Evolutionary conservation across 768 basidiomycete genomes (phyloP).

Genomic region (Saitozyma sp.): DNA sequence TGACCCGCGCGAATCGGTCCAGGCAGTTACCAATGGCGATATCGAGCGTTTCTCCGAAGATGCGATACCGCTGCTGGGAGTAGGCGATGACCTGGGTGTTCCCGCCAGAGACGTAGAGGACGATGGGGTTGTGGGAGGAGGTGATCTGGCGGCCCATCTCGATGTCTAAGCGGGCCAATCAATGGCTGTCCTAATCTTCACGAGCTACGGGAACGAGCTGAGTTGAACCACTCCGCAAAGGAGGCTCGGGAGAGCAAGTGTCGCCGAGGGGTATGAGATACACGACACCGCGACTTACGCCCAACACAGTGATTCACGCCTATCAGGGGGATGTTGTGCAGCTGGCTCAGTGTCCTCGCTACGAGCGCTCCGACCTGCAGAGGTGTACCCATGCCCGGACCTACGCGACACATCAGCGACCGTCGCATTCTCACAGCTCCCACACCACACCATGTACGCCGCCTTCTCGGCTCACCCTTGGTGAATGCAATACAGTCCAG

Average conservation of each 20-base stretch:
- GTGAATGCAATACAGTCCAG: constrained; percentile 96
- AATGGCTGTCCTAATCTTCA: neutral
- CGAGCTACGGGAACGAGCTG: too few species aligned
- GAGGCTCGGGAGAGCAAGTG: neutral
- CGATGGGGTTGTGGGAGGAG: constrained; percentile 89
- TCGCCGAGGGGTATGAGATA: neutral
- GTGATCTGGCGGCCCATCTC: constrained; percentile 98
- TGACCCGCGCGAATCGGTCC: constrained; percentile 92
- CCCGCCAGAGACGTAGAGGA: constrained; percentile 96
- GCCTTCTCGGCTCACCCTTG: constrained; percentile 63
- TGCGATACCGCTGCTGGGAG: constrained; percentile 93
- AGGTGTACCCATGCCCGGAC: constrained; percentile 99
- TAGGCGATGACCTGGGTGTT: constrained; percentile 99
- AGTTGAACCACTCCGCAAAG: too few species aligned
- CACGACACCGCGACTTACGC: constrained; percentile 62
- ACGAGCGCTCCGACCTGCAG: constrained; percentile 91
- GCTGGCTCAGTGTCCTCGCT: constrained; percentile 81
- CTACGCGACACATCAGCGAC: constrained; percentile 54
- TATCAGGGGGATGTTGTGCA: constrained; percentile 87
- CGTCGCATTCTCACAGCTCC: constrained; percentile 2
- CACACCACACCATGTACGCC: neutral
- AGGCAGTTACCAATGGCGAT: constrained; percentile 99
- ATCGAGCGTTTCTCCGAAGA: constrained; percentile 97
- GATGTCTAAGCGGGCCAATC: constrained; percentile 65
- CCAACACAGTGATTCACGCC: constrained; percentile 99